Evolutionary conservation across 192 early-diverging fungal species (phyloP).

Genomic region (Backusella psychrophila): DNA sequence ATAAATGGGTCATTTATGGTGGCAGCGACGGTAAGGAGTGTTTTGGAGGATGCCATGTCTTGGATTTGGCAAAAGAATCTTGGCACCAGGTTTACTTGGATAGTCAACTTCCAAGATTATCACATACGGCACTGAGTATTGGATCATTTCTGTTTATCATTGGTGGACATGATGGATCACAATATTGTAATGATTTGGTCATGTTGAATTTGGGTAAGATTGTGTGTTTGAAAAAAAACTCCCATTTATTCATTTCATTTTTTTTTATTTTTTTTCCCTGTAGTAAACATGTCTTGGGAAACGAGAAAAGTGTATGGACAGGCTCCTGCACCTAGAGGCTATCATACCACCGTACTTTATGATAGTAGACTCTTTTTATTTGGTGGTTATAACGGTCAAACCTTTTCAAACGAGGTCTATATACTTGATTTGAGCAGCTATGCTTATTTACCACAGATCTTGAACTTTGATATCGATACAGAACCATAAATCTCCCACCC

Average conservation of each 20-base stretch:
- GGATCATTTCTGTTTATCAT: constrained; percentile 86
- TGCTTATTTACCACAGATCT: constrained; percentile 86
- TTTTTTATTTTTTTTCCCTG: background rate
- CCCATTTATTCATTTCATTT: background rate
- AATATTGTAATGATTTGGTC: constrained; percentile 75
- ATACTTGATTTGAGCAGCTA: constrained; percentile 79
- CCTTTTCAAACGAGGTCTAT: constrained; percentile 79
- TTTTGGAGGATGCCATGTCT: constrained; percentile 61
- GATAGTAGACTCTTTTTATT: constrained; percentile 80
- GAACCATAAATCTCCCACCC: background rate
- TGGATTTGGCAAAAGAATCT: constrained; percentile 51
- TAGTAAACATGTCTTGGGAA: constrained; percentile 83
- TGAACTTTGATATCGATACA: constrained; percentile 54
- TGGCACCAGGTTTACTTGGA: constrained; percentile 68
- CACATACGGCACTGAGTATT: constrained; percentile 78
- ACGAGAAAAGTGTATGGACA: constrained; percentile 63
- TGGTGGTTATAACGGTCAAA: constrained; percentile 82
- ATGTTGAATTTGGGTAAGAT: constrained; percentile 70
- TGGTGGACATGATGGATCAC: constrained; percentile 80
- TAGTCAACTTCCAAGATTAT: constrained; percentile 63
- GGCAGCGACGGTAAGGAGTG: constrained; percentile 82
- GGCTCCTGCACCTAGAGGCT: constrained; percentile 68
- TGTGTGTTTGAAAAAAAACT: too few species aligned
- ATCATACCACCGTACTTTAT: constrained; percentile 74
- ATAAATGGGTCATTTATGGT: constrained; percentile 78